phyloP scores from a whole-genome alignment of 768 basidiomycete genomes.

The Lactarius psammicola region DNA sequence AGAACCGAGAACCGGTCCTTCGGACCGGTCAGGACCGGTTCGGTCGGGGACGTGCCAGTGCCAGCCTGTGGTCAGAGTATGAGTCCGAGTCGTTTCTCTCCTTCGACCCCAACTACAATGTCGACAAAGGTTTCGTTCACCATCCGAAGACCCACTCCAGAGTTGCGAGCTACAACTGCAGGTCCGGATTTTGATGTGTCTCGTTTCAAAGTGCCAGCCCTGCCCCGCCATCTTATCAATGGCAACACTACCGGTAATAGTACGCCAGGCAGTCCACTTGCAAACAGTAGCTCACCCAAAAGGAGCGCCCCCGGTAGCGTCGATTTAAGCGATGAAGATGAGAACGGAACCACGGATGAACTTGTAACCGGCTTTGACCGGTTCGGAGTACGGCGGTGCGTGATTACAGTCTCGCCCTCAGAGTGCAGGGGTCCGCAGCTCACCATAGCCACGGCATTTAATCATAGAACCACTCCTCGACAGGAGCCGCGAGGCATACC shows the following conservation, averaged over 20 bases:
- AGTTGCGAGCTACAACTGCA: constrained; percentile 60
- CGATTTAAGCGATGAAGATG: constrained; percentile 58
- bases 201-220: constrained; percentile 55
- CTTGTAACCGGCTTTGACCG: constrained; percentile 69
- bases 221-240: constrained; percentile 54
- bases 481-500: constrained; percentile 63
- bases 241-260: constrained; percentile 31
- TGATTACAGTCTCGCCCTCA: constrained; percentile 33
- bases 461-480: constrained; percentile 47
- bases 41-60: too few species aligned
- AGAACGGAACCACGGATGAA: constrained; percentile 52
- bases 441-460: constrained; percentile 51
- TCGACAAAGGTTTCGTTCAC: constrained; percentile 66
- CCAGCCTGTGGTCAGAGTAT: too few species aligned
- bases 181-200: constrained; percentile 58
- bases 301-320: constrained; percentile 39
- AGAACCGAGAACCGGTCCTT: too few species aligned
- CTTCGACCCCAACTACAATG: too few species aligned
- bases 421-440: constrained; percentile 58
- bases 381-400: constrained; percentile 84
- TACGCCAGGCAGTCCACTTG: constrained; percentile 55
- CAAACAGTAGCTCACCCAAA: constrained; percentile 51
- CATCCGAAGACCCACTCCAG: constrained; percentile 72
- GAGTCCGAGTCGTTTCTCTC: too few species aligned
- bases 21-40: too few species aligned